Percentiles rank a stretch among this genome's conserved stretches.
Evolutionary conservation across 495 filamentous ascomycete species (phyloP).

Genomic region (Symbiotaphrina buchneri): DNA sequence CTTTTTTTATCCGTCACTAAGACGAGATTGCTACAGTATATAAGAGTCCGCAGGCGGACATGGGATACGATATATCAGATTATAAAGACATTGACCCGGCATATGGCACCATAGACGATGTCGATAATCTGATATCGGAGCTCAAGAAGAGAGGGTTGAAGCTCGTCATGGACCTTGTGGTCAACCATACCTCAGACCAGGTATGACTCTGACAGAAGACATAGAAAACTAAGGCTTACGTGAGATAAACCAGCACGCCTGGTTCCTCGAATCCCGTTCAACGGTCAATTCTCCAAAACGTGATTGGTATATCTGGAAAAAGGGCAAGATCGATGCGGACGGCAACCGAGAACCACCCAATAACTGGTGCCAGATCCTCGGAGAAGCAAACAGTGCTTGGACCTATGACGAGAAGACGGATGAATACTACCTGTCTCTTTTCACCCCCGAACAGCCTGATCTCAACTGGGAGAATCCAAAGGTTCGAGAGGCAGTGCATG

Average conservation of each 20-base stretch:
- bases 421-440: constrained; percentile 53
- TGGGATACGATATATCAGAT: constrained; percentile 48
- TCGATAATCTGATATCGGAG: constrained; percentile 36
- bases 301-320: constrained; percentile 57
- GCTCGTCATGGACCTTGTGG: constrained; percentile 49
- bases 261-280: constrained; percentile 46
- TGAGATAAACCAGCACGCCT: constrained; percentile 26
- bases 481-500: constrained; percentile 38
- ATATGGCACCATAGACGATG: constrained; percentile 39
- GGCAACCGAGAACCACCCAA: constrained; percentile 44
- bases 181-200: constrained; percentile 57
- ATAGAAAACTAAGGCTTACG: no score
- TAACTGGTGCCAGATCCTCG: constrained; percentile 42
- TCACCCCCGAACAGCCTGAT: constrained; percentile 41
- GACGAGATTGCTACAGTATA: constrained; percentile 15
- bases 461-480: constrained; percentile 52
- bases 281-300: constrained; percentile 36
- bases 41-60: constrained; percentile 38
- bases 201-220: constrained; percentile 1
- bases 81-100: constrained; percentile 37
- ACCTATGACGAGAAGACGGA: constrained; percentile 36
- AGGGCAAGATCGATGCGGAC: constrained; percentile 27
- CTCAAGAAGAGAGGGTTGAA: constrained; percentile 37
- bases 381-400: constrained; percentile 34
- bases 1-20: background rate